Percentiles rank a stretch among this genome's conserved stretches.
Conservation (phyloP, 176 grass and related monocot genomes). For the Ampelocalamus luodianensis region DNA sequence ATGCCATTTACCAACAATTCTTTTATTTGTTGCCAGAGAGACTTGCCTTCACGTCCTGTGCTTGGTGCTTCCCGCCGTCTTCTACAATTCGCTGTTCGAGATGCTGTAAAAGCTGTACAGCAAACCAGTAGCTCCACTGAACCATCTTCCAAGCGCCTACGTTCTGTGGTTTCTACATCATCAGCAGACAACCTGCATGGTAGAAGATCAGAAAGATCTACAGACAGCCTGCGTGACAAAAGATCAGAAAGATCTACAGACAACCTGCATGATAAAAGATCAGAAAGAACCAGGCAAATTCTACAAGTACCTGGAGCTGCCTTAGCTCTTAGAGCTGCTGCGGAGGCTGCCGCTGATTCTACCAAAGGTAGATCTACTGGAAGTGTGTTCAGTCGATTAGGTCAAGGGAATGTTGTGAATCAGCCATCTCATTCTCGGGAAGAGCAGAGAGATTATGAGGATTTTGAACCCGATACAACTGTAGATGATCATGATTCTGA, state of each 20-base stretch:
- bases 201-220: conserved; percentile 47
- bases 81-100: conserved; percentile 90
- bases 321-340: conserved; percentile 77
- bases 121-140: conserved; percentile 54
- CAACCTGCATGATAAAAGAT: conserved; percentile 44
- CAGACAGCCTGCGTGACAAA: conserved; percentile 26
- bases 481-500: conserved; percentile 51
- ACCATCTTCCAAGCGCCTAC: conserved; percentile 71
- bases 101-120: conserved; percentile 88
- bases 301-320: conserved; percentile 62
- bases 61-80: conserved; percentile 78
- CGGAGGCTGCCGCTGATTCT: conserved; percentile 78
- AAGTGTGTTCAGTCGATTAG: conserved; percentile 89
- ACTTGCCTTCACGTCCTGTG: conserved; percentile 43
- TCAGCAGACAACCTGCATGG: conserved; percentile 50
- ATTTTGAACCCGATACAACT: conserved; percentile 45
- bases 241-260: conserved; percentile 54
- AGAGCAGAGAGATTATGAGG: conserved; percentile 49
- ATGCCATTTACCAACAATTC: conserved; percentile 25
- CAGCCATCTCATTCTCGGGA: conserved; percentile 44
- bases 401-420: conserved; percentile 52
- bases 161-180: conserved; percentile 74
- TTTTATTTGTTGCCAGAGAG: conserved; percentile 62
- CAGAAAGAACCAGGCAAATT: conserved; percentile 63
- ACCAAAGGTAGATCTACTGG: conserved; percentile 67